Conservation (phyloP, 139 green algal genomes). For the Desmodesmus armatus region DNA sequence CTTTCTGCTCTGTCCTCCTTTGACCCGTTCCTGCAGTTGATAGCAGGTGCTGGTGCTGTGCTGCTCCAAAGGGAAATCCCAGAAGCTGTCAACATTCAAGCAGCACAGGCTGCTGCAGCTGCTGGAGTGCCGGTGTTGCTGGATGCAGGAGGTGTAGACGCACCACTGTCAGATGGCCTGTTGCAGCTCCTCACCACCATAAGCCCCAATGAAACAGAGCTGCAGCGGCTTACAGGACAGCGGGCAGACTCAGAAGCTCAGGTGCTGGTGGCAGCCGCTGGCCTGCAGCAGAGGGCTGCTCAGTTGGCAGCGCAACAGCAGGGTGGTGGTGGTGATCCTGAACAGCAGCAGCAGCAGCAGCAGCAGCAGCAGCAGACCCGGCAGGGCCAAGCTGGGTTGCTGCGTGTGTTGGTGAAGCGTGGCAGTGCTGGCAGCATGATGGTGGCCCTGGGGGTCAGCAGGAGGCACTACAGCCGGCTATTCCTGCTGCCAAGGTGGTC, state of each 20-base stretch:
- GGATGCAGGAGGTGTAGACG: constrained; percentile 86
- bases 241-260: constrained; percentile 50
- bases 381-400: neutral
- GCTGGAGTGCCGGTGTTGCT: constrained; percentile 86
- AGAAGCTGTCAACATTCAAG: constrained; percentile 79
- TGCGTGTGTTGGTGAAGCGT: constrained; percentile 9
- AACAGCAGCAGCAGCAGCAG: neutral
- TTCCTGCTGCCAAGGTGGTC: constrained; percentile 11
- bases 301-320: too few species aligned
- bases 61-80: constrained; percentile 92
- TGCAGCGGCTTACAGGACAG: constrained; percentile 78
- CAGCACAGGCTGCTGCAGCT: constrained; percentile 68
- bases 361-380: constrained; percentile 11
- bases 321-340: too few species aligned
- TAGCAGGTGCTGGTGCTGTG: constrained; percentile 68
- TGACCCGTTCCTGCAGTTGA: constrained; percentile 19
- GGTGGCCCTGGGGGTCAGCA: neutral
- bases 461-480: constrained; percentile 30
- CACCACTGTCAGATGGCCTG: constrained; percentile 65
- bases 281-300: neutral
- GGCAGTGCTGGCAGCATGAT: constrained; percentile 29
- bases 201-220: constrained; percentile 93
- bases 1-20: too few species aligned
- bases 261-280: constrained; percentile 2
- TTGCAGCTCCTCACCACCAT: constrained; percentile 79